Evolutionary conservation across 306 rosid genomes (phyloP), one percentile per base, ranked within the genome.

Genomic region (Dryas drummondii): DNA sequence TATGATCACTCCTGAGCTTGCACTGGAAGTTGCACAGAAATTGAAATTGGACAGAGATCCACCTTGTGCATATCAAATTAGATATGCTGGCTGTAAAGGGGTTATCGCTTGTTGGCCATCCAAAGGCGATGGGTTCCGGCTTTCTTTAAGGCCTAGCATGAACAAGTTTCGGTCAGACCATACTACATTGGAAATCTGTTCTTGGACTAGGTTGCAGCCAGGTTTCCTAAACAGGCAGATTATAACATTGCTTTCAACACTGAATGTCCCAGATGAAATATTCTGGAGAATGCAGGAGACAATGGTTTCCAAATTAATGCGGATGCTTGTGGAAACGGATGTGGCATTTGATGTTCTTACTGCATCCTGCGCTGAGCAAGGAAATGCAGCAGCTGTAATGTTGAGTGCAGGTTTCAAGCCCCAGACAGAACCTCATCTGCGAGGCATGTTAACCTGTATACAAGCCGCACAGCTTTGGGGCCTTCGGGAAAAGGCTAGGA

Each of bases 141-240:
- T 92, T 78, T 86, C 88, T 72, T 71, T 88, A 70, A 90, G 98
- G 90, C 50, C 40, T 16, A 92, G 98, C 49, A 92, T 92, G 98
- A 19, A 86, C 82, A 92, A 92, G 73, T 92, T 90, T 75, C 7
- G 60, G 0, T 90, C 98, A 0, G 0, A 52, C 41, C 96, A 90
- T 80, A 80, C 83, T 12, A 84, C 68, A 54, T 73, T 92, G 78
- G 98, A 92, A 84, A 92, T 92, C 63, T 92, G 96, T 80, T 67
- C 96, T 45, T 92, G 98, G 98, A 90, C 96, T 58, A 83, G 96
- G 74, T 90, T 90, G 81, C 98, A 92, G 80, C 96, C 98, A 5
- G 94, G 94, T 84, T 92, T 90, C 70, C 88, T 92, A 56, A 92
- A 92, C 72, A 78, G 98, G 75, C 96, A 92, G 89, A 90, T 92